Percentiles rank a stretch among this genome's conserved stretches.
phyloP scores from a whole-genome alignment of 2,329 filamentous ascomycete species.

The Dendryphion nanum region DNA sequence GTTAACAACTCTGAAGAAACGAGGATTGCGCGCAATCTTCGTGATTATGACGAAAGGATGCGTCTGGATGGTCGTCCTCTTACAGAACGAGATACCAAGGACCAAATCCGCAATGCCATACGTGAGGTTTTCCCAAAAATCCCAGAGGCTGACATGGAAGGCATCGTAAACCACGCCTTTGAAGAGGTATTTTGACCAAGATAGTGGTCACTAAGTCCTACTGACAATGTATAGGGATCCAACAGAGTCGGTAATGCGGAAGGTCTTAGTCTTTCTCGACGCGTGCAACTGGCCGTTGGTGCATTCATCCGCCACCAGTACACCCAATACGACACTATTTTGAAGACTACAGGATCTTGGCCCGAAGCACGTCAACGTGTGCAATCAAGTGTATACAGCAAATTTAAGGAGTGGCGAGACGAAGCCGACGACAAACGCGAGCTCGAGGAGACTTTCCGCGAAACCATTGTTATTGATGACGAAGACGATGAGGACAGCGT shows the following conservation, averaged over 20 bases:
- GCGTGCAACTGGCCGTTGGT: constrained; percentile 61
- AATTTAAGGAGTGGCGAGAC: constrained; percentile 62
- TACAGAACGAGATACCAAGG: constrained; percentile 47
- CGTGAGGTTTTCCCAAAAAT: constrained; percentile 64
- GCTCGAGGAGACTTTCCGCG: constrained; percentile 61
- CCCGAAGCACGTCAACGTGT: constrained; percentile 55
- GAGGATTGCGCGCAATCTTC: constrained; percentile 36
- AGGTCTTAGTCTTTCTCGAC: constrained; percentile 54
- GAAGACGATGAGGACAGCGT: constrained; percentile 52
- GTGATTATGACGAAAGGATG: constrained; percentile 30
- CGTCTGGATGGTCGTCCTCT: constrained; percentile 22
- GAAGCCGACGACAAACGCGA: constrained; percentile 53
- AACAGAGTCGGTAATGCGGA: constrained; percentile 58
- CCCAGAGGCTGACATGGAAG: constrained; percentile 55
- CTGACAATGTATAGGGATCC: constrained; percentile 44
- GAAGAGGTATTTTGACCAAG: constrained; percentile 47
- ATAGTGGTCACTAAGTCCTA: constrained; percentile 7
- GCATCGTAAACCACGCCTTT: constrained; percentile 61
- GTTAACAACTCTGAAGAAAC: constrained; percentile 17
- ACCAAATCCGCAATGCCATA: constrained; percentile 59
- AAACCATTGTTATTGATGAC: constrained; percentile 64
- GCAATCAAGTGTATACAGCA: constrained; percentile 55
- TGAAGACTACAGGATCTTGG: constrained; percentile 52
- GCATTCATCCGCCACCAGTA: constrained; percentile 63
- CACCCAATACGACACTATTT: constrained; percentile 61